Conservation (phyloP, 768 basidiomycete species). For the Leucocoprinus leucothites region DNA sequence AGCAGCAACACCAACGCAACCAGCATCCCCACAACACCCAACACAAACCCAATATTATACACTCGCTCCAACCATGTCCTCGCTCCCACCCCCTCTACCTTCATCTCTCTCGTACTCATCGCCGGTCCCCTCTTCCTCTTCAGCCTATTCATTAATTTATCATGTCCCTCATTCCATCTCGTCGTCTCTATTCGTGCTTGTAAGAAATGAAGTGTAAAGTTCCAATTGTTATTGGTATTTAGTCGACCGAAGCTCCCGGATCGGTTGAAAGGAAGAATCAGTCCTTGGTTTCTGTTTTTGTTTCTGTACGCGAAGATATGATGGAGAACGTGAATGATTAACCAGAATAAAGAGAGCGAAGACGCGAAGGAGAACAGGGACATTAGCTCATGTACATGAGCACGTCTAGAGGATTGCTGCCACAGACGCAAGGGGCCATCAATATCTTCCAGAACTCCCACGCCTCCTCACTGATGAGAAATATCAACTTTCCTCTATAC, state of each 20-base stretch:
- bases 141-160: background rate
- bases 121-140: background rate
- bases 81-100: too few relatives aligned
- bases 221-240: background rate
- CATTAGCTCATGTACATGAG: background rate
- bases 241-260: background rate
- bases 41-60: constrained; percentile 5
- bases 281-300: background rate
- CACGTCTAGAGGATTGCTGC: background rate
- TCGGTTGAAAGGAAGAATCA: background rate
- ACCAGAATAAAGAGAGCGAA: constrained; percentile 2
- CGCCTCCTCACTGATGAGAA: too few relatives aligned
- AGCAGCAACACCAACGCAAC: constrained; percentile 2
- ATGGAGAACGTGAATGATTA: constrained; percentile 1
- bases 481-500: too few relatives aligned
- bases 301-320: background rate
- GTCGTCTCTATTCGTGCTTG: constrained; percentile 6
- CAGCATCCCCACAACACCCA: constrained; percentile 3
- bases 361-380: constrained; percentile 3
- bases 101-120: too few relatives aligned
- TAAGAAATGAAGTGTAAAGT: constrained; percentile 1
- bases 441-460: background rate
- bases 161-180: constrained; percentile 2
- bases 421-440: too few relatives aligned
- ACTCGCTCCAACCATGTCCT: constrained; percentile 5